Percentiles rank a stretch among this genome's conserved stretches.
Conservation (phyloP, 495 filamentous ascomycete genomes). For the Penicillium cataractarum region DNA sequence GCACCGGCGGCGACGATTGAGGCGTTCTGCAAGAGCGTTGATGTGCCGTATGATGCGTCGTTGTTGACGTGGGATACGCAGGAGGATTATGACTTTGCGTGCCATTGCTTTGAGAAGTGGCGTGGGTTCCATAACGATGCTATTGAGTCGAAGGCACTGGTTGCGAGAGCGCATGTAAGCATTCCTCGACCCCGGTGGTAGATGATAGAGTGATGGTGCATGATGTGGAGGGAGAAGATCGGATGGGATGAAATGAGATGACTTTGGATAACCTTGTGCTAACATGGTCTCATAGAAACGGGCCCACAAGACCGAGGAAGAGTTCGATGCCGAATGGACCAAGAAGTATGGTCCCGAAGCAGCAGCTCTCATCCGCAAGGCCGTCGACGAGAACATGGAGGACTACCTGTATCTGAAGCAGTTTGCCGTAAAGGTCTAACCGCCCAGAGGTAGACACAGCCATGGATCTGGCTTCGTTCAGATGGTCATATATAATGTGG, state of each 20-base stretch:
- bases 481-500: background rate
- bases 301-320: constrained; percentile 62
- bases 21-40: constrained; percentile 77
- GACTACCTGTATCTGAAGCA: constrained; percentile 92
- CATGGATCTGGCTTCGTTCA: too few species aligned
- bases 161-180: constrained; percentile 73
- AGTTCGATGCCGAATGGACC: constrained; percentile 77
- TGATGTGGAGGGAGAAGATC: background rate
- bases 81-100: constrained; percentile 64
- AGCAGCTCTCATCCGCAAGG: constrained; percentile 72
- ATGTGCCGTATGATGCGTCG: constrained; percentile 65
- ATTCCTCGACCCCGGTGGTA: background rate
- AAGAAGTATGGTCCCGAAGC: constrained; percentile 81
- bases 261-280: background rate
- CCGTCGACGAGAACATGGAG: constrained; percentile 76
- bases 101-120: constrained; percentile 89
- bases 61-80: constrained; percentile 86
- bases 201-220: background rate
- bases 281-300: constrained; percentile 49
- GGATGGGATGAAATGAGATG: too few species aligned
- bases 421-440: constrained; percentile 74
- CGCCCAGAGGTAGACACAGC: background rate
- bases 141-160: constrained; percentile 73
- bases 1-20: constrained; percentile 71
- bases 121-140: constrained; percentile 95